A percentile compares a stretch with the other conserved stretches of the same genome.
phyloP scores from a whole-genome alignment of 495 filamentous ascomycete species.

The Daldinia grandis region DNA sequence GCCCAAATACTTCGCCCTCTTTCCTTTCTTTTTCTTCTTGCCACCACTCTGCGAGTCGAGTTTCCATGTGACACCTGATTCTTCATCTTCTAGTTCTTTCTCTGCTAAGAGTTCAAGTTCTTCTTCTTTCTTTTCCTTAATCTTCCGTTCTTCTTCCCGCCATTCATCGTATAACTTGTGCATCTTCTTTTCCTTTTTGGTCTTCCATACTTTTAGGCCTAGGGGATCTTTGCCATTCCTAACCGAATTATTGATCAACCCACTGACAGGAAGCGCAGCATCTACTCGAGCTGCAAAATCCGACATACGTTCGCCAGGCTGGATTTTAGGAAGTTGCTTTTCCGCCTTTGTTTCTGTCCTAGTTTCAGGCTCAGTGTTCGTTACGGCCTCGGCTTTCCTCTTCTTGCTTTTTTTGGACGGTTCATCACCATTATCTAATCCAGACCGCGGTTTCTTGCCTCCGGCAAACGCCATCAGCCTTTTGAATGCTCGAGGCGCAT shows the following conservation, averaged over 20 bases:
- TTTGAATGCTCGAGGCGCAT: constrained; percentile 86
- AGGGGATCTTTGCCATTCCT: constrained; percentile 60
- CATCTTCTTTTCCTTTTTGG: constrained; percentile 84
- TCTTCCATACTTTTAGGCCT: constrained; percentile 65
- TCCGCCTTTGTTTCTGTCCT: constrained; percentile 31
- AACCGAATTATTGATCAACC: constrained; percentile 63
- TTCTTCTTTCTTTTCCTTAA: constrained; percentile 66
- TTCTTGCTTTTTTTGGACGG: constrained; percentile 60
- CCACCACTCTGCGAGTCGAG: constrained; percentile 51
- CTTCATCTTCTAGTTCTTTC: constrained; percentile 68
- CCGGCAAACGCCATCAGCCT: constrained; percentile 76
- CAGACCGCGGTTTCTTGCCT: constrained; percentile 65
- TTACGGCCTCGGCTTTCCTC: constrained; percentile 38
- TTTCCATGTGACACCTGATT: constrained; percentile 64
- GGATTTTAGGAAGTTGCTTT: constrained; percentile 68
- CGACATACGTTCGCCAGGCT: constrained; percentile 80
- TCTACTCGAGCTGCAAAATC: constrained; percentile 89
- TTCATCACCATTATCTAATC: constrained; percentile 72
- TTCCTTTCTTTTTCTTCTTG: constrained; percentile 64
- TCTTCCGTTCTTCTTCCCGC: constrained; percentile 70
- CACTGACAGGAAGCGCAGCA: constrained; percentile 78
- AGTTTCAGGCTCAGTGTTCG: constrained; percentile 16
- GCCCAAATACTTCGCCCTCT: constrained; percentile 54
- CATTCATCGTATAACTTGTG: constrained; percentile 82
- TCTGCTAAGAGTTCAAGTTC: constrained; percentile 70